These are phyloP conservation scores for Aspergillus felis DNA, from an alignment of 2,329 filamentous ascomycete genomes.

Conservation along the genomic window DNA sequence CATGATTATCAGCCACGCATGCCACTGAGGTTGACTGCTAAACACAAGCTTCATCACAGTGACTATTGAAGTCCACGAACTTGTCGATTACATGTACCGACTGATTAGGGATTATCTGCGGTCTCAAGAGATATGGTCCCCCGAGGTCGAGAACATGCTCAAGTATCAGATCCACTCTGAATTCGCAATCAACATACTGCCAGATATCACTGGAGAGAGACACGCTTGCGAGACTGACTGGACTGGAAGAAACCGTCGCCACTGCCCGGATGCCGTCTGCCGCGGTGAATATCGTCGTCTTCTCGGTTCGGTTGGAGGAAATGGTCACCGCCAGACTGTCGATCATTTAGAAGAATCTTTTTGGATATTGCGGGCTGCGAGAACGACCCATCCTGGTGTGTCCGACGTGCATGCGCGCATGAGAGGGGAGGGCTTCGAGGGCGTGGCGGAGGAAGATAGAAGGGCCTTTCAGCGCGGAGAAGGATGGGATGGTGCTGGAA, in stretches of 20 bases:
- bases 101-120: constrained; percentile 31
- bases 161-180: constrained; percentile 24
- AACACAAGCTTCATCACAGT: constrained; percentile 10
- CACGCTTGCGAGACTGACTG: constrained; percentile 34
- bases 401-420: constrained; percentile 19
- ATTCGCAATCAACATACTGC: constrained; percentile 15
- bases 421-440: constrained; percentile 25
- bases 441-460: constrained; percentile 21
- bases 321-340: constrained; percentile 15
- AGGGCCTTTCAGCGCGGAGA: constrained; percentile 28
- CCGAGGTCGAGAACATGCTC: constrained; percentile 18
- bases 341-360: constrained; percentile 22
- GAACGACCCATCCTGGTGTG: constrained; percentile 29
- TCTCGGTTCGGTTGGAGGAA: constrained; percentile 14
- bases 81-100: constrained; percentile 31
- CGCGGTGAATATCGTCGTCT: constrained; percentile 16
- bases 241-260: constrained; percentile 21
- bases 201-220: constrained; percentile 13
- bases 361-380: constrained; percentile 30
- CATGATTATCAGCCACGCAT: neutral
- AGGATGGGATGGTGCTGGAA: constrained; percentile 31
- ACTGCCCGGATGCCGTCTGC: constrained; percentile 25
- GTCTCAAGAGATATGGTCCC: constrained; percentile 8
- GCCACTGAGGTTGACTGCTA: neutral
- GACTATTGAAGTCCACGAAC: constrained; percentile 20